A percentile compares a stretch with the other conserved stretches of the same genome.
Conservation (phyloP, 805 yeast species). For the Schizosaccharomyces japonicus region DNA sequence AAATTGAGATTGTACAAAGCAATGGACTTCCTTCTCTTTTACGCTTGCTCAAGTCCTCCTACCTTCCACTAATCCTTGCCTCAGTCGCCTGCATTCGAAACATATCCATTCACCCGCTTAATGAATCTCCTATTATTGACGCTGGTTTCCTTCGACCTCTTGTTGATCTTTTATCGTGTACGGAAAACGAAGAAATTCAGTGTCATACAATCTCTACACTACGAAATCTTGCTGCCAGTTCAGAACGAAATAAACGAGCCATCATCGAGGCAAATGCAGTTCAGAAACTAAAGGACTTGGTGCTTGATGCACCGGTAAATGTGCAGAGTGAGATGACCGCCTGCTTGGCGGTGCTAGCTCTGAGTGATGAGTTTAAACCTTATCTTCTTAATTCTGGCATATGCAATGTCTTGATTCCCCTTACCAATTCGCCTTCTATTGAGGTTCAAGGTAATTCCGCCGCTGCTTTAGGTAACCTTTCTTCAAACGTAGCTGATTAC, state of each 20-base stretch:
- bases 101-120: constrained; percentile 85
- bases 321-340: constrained; percentile 94
- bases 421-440: constrained; percentile 64
- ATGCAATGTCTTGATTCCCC: constrained; percentile 69
- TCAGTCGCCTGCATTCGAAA: constrained; percentile 97
- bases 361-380: constrained; percentile 82
- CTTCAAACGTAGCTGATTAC: constrained; percentile 73
- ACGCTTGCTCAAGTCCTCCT: constrained; percentile 66
- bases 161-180: constrained; percentile 47
- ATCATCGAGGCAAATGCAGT: constrained; percentile 90
- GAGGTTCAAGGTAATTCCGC: constrained; percentile 97
- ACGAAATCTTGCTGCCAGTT: constrained; percentile 84
- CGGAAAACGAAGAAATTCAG: constrained; percentile 66
- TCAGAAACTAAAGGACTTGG: constrained; percentile 70
- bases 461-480: constrained; percentile 87
- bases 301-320: constrained; percentile 61
- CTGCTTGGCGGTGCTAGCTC: constrained; percentile 84
- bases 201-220: constrained; percentile 94
- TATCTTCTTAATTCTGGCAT: constrained; percentile 64
- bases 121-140: constrained; percentile 84
- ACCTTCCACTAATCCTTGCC: constrained; percentile 61
- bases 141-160: constrained; percentile 89
- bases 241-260: constrained; percentile 78
- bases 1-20: constrained; percentile 80
- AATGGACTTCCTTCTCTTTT: constrained; percentile 89